Evolutionary conservation across 2,329 filamentous ascomycete species (phyloP), one percentile per base, ranked within the genome.

Genomic region (Ramichloridium luteum): DNA sequence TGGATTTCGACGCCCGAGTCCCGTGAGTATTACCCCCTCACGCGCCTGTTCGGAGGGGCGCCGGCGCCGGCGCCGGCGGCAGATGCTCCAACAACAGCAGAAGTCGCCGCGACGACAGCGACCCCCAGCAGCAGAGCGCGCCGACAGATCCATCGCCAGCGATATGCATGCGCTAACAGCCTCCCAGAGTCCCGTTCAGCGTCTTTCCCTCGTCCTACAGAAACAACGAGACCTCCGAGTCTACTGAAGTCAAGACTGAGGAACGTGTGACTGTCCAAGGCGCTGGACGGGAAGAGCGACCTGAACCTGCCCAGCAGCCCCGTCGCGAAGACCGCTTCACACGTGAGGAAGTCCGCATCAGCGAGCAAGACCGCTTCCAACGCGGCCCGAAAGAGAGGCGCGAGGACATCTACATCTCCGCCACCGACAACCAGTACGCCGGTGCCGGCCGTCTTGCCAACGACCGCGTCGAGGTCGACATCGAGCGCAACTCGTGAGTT

Each of bases 1-100:
- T 94, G 86, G 86, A 94, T 83, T 94, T 93, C 90, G 86, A 93
- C 81, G 85, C 86, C 69, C 82, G 85, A 68, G 82, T 94, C 68
- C 84, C 88, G 73, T 50, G 35, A 44, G 48, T 42, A 6, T 12
- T 6, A 10, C 13, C 5, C 13, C 22, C 8, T 6, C 15, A 5
- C 26, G 11, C 10, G 22, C 11, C 10, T 28, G 27, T 20, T n/a
- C n/a, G n/a, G n/a, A n/a, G n/a, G n/a, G n/a, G n/a, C n/a, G n/a
- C n/a, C n/a, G n/a, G n/a, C n/a, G n/a, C n/a, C n/a, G n/a, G n/a
- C n/a, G n/a, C n/a, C n/a, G n/a, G n/a, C n/a, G n/a, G n/a, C n/a
- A n/a, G n/a, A n/a, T n/a, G n/a, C n/a, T n/a, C n/a, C n/a, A n/a
- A n/a, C n/a, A n/a, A n/a, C n/a, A n/a, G n/a, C n/a, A n/a, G n/a